These are phyloP conservation scores for Wallacemonas sp. DNA, from an alignment of 208 protist genomes.

Conservation along the genomic window DNA sequence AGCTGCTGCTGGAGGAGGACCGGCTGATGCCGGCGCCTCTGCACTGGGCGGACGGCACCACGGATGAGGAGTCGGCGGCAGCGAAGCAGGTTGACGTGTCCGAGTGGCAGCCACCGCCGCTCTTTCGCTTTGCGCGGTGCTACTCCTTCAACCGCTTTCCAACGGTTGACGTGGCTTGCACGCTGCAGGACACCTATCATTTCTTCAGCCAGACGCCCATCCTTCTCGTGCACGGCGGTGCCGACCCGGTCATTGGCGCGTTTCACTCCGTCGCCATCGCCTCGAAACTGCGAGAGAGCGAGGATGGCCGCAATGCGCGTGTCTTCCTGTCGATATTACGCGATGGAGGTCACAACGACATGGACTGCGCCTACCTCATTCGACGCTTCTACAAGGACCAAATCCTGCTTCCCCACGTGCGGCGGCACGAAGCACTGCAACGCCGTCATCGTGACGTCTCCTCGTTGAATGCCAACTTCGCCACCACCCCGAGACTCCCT, in stretches of 20 bases:
- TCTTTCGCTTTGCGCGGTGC: slow-evolving; percentile 36
- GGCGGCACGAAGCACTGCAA: slow-evolving; percentile 24
- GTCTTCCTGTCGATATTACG: slow-evolving; percentile 35
- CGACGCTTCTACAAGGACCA: slow-evolving; percentile 53
- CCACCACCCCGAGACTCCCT: neutral
- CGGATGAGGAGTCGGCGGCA: slow-evolving; percentile 11
- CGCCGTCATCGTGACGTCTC: neutral
- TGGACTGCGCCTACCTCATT: slow-evolving; percentile 31
- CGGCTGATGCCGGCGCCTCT: slow-evolving; percentile 28
- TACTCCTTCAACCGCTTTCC: slow-evolving; percentile 44
- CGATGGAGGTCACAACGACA: slow-evolving; percentile 35
- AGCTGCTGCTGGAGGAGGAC: slow-evolving; percentile 20
- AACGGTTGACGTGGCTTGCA: slow-evolving; percentile 30
- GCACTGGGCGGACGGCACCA: slow-evolving; percentile 31
- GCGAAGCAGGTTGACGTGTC: slow-evolving; percentile 13
- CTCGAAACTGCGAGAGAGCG: slow-evolving; percentile 31
- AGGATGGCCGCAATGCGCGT: slow-evolving; percentile 25
- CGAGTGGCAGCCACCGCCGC: slow-evolving; percentile 15
- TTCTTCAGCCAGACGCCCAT: slow-evolving; percentile 43
- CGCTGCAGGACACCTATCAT: slow-evolving; percentile 36
- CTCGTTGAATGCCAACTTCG: neutral
- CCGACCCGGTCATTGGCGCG: slow-evolving; percentile 33
- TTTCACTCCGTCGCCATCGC: slow-evolving; percentile 43
- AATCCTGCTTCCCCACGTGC: slow-evolving; percentile 42
- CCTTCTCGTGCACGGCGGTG: slow-evolving; percentile 43